A percentile compares a stretch with the other conserved stretches of the same genome.
Conservation (phyloP, 495 filamentous ascomycete genomes). For the Aspergillus olivimuriae region DNA sequence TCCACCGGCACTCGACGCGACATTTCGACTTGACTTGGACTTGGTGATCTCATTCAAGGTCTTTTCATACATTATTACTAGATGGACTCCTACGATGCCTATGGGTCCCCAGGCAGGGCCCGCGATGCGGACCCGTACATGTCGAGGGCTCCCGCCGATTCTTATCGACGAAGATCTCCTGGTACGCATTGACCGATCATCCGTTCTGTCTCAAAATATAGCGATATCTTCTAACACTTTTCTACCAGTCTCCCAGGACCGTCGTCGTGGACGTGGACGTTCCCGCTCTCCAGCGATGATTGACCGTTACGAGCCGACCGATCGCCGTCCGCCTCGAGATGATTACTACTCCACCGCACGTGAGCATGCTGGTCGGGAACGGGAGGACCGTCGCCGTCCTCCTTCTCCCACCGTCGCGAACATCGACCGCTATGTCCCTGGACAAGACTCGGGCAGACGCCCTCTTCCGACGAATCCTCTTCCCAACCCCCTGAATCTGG, state of each 20-base stretch:
- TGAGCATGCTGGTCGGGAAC: constrained; percentile 63
- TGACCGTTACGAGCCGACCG: constrained; percentile 65
- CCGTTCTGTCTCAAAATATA: constrained; percentile 1
- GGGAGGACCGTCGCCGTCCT: constrained; percentile 59
- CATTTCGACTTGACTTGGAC: background rate
- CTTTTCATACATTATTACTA: background rate
- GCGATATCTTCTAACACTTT: background rate
- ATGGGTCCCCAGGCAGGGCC: constrained; percentile 32
- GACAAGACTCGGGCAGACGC: constrained; percentile 59
- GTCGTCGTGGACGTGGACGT: constrained; percentile 47
- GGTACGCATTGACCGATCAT: constrained; percentile 30
- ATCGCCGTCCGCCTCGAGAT: constrained; percentile 43
- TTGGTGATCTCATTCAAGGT: background rate
- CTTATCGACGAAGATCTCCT: constrained; percentile 46
- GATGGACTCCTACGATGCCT: constrained; percentile 42
- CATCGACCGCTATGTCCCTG: constrained; percentile 95
- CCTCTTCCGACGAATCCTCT: constrained; percentile 64
- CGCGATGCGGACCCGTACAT: constrained; percentile 35
- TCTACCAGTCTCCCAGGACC: constrained; percentile 38
- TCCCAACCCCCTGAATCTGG: constrained; percentile 73
- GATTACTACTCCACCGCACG: constrained; percentile 48
- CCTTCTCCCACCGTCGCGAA: constrained; percentile 59
- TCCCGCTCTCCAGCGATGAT: constrained; percentile 68
- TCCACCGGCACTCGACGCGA: constrained; percentile 4
- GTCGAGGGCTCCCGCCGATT: constrained; percentile 26